These are phyloP conservation scores for Peronospora tabacina DNA, from an alignment of 352 stramenopile genomes.

Conservation along the genomic window DNA sequence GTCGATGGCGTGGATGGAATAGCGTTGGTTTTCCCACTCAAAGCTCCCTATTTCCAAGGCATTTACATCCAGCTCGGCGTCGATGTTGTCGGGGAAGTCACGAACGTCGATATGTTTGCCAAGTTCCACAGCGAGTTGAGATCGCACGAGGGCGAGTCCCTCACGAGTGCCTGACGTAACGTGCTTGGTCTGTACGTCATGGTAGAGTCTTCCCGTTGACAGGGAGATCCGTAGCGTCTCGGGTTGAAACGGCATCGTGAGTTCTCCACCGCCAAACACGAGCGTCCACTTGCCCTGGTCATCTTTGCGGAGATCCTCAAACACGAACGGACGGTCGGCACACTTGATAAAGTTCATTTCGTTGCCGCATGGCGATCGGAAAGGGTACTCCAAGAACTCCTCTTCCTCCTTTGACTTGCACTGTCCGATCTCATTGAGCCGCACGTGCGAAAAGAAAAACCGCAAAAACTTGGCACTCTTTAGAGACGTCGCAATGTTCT, in stretches of 20 bases:
- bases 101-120: slow-evolving; percentile 47
- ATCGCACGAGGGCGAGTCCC: slow-evolving; percentile 49
- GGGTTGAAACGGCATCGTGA: slow-evolving; percentile 49
- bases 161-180: slow-evolving; percentile 24
- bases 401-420: slow-evolving; percentile 21
- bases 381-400: slow-evolving; percentile 61
- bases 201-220: slow-evolving; percentile 63
- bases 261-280: slow-evolving; percentile 46
- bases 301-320: slow-evolving; percentile 44
- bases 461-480: slow-evolving; percentile 77
- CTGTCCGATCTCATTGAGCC: slow-evolving; percentile 24
- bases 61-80: slow-evolving; percentile 4
- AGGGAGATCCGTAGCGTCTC: slow-evolving; percentile 52
- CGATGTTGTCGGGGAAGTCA: slow-evolving; percentile 23
- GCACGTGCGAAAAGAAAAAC: slow-evolving; percentile 76
- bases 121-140: slow-evolving; percentile 70
- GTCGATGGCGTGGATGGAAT: slow-evolving; percentile 39
- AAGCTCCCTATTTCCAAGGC: slow-evolving; percentile 40
- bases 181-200: slow-evolving; percentile 50
- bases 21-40: slow-evolving; percentile 37
- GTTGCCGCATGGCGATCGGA: slow-evolving; percentile 63
- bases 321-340: slow-evolving; percentile 68
- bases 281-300: slow-evolving; percentile 33
- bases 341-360: slow-evolving; percentile 87
- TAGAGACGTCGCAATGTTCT: slow-evolving; percentile 80